Evolutionary conservation across 163 green algal genomes (phyloP).

Genomic region (Prototheca stagnorum): DNA sequence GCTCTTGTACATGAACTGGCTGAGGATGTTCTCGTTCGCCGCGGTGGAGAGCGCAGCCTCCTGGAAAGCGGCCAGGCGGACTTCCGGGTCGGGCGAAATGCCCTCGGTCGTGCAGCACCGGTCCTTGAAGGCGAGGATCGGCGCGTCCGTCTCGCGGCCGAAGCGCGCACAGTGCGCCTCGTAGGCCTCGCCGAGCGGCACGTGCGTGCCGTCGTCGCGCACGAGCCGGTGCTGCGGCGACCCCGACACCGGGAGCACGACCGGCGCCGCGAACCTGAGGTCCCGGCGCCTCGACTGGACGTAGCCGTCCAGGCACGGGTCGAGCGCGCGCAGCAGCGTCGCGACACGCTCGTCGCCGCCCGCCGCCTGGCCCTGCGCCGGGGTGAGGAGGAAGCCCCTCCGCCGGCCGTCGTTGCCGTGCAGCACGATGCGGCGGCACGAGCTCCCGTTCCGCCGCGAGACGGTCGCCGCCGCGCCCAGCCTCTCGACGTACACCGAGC

Average conservation of each 20-base stretch:
- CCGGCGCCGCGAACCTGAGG: slow-evolving; percentile 63
- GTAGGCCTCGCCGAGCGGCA: slow-evolving; percentile 75
- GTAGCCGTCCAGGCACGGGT: slow-evolving; percentile 60
- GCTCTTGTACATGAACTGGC: slow-evolving; percentile 92
- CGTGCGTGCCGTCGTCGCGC: slow-evolving; percentile 75
- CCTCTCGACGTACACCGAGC: slow-evolving; percentile 62
- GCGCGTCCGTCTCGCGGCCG: slow-evolving; percentile 72
- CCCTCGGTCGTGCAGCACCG: slow-evolving; percentile 25
- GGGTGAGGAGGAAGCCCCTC: slow-evolving; percentile 53
- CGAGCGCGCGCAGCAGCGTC: slow-evolving; percentile 68
- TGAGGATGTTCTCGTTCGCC: slow-evolving; percentile 74
- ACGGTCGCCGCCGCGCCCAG: slow-evolving; percentile 53
- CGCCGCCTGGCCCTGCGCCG: slow-evolving; percentile 13
- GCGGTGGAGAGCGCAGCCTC: slow-evolving; percentile 44
- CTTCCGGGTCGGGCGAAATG: slow-evolving; percentile 2
- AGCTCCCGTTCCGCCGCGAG: slow-evolving; percentile 62
- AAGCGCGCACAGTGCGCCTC: slow-evolving; percentile 81
- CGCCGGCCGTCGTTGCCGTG: slow-evolving; percentile 66
- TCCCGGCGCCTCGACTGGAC: slow-evolving; percentile 52
- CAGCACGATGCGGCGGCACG: slow-evolving; percentile 52
- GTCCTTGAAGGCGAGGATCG: slow-evolving; percentile 84
- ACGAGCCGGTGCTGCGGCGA: slow-evolving; percentile 48
- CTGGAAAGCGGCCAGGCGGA: slow-evolving; percentile 38
- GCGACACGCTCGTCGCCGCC: slow-evolving; percentile 74
- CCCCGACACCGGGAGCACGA: slow-evolving; percentile 44